phyloP scores from a whole-genome alignment of 208 protist genomes.

The Willaertia magna region DNA sequence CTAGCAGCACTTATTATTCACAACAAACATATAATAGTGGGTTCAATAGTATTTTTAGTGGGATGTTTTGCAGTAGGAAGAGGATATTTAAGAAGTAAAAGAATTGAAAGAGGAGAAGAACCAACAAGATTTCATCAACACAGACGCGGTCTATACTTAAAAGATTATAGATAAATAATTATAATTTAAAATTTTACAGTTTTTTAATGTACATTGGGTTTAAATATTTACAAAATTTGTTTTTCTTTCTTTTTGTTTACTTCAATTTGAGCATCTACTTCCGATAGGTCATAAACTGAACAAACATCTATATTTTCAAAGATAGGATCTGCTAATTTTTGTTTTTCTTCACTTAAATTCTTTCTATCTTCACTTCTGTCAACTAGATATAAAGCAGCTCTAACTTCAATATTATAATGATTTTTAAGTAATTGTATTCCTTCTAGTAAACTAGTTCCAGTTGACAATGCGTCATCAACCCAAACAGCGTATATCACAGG shows the following conservation, averaged over 20 bases:
- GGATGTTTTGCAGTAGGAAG: no score
- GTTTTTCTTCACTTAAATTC: background rate
- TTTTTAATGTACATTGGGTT: no score
- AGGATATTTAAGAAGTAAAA: no score
- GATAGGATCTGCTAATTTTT: background rate
- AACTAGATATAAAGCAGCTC: slow-evolving; percentile 14
- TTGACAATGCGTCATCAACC: slow-evolving; percentile 19
- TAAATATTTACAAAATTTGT: background rate
- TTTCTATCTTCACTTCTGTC: slow-evolving; percentile 6
- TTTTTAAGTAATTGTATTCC: slow-evolving; percentile 8
- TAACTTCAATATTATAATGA: slow-evolving; percentile 24
- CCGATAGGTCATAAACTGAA: background rate
- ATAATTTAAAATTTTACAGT: no score
- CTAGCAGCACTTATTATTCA: no score
- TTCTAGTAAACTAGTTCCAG: slow-evolving; percentile 9
- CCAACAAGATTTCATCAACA: no score
- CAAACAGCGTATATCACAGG: slow-evolving; percentile 10
- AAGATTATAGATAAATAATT: no score
- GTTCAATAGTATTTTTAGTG: no score
- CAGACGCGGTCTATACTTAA: no score
- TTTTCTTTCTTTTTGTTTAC: background rate
- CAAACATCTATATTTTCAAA: background rate
- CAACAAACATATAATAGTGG: no score
- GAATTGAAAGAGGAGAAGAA: no score
- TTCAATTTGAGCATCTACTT: background rate